Percentiles rank a stretch among this genome's conserved stretches.
These are phyloP conservation scores for Vitis hybrid DNA, from an alignment of 177 flowering plant species.

Conservation along the genomic window DNA sequence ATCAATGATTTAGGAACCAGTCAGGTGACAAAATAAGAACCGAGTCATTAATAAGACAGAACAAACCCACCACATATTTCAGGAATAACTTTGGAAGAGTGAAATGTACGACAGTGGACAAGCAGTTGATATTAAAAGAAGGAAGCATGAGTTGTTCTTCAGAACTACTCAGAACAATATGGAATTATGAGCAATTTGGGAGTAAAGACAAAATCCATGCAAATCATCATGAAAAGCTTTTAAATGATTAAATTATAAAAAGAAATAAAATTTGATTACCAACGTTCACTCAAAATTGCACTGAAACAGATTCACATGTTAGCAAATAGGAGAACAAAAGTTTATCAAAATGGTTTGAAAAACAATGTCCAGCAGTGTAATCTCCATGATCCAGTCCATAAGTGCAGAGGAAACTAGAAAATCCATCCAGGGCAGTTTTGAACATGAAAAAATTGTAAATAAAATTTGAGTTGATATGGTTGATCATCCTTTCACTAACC, in stretches of 20 bases:
- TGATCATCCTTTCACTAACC: not conserved
- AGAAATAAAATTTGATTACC: not conserved
- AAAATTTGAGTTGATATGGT: not conserved
- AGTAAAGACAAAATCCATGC: not conserved
- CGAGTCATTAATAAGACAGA: not conserved
- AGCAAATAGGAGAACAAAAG: not conserved
- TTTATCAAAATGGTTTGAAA: not conserved
- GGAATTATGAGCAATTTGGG: not conserved
- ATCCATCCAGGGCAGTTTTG: not conserved
- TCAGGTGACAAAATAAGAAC: not conserved
- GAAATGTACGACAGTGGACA: not conserved
- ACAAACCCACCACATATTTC: not conserved
- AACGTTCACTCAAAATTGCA: not conserved
- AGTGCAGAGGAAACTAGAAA: not conserved
- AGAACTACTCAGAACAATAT: not conserved
- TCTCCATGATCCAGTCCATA: not conserved
- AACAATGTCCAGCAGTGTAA: not conserved
- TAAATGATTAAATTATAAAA: not conserved
- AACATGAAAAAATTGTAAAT: not conserved
- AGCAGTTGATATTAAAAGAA: not conserved
- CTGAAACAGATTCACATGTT: not conserved
- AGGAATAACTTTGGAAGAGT: not conserved
- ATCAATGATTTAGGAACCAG: not conserved
- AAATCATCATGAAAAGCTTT: not conserved
- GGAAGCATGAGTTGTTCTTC: not conserved